Base-by-base conservation (phyloP, 257 asterid species). In the Solanum chilense region DNA sequence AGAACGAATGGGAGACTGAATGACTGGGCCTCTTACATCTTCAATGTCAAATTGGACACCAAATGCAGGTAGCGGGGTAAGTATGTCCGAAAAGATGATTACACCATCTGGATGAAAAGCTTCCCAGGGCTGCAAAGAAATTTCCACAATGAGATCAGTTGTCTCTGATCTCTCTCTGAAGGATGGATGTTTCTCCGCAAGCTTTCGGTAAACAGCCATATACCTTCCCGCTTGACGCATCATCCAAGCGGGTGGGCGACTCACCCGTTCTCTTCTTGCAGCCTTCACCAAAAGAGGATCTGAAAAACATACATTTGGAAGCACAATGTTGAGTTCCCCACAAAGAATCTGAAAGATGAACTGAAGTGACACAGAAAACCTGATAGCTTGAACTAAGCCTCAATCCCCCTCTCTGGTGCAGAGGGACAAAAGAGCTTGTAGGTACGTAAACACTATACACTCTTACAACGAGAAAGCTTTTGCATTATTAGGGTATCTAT, bases 181-280 rank as follows among this genome's bases (percentile, higher is more conserved):
- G 92, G 99, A 95, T 42, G 98, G 98, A 89, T 97, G 84, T 93
- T 94, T 97, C 97, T 95, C 93, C 41, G 99, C 96, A 89, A 96
- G 99, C 94, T 96, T 96, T 92, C 95, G 88, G 91, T 96, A 97
- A 87, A 92, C 93, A 88, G 98, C 97, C 99, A 97, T 95, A 68
- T 97, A 97, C 94, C 99, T 95, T 92, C 98, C 99, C 62, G 98
- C 99, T 93, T 96, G 99, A 87, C 95, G 99, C 99, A 97, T 96
- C 99, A 97, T 97, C 99, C 99, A 97, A 69, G 99, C 99, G 80
- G 98, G 99, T 78, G 97, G 98, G 68, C 98, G 95, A 87, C 89
- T 92, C 87, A 97, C 99, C 16, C 87, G 88, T 25, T 95, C 97
- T 85, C 98, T 94, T 93, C 98, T 93, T n/a, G 98, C 98, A 85